Conservation (phyloP, 768 basidiomycete species). For the Trametes maxima region DNA sequence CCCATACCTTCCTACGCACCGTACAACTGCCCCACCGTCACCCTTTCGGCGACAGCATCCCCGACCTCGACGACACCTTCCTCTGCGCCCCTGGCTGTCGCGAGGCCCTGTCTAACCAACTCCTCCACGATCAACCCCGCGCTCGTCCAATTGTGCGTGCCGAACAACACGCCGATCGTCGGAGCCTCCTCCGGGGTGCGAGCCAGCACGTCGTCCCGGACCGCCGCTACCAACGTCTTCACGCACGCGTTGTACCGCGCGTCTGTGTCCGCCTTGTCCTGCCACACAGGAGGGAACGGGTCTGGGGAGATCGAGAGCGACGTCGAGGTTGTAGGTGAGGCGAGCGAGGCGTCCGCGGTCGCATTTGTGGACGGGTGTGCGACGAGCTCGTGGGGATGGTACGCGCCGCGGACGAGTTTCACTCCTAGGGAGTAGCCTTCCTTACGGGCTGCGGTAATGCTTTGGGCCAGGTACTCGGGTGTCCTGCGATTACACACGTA, state of each 20-base stretch:
- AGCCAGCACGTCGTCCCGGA: constrained; percentile 53
- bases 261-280: constrained; percentile 71
- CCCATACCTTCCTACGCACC: constrained; percentile 49
- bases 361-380: constrained; percentile 41
- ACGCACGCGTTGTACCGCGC: constrained; percentile 68
- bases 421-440: constrained; percentile 79
- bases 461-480: constrained; percentile 64
- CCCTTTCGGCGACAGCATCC: constrained; percentile 60
- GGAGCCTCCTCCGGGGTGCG: constrained; percentile 21
- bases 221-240: constrained; percentile 52
- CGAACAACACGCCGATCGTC: constrained; percentile 73
- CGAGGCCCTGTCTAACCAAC: constrained; percentile 60
- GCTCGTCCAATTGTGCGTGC: constrained; percentile 83
- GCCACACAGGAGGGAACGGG: constrained; percentile 66
- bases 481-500: constrained; percentile 46
- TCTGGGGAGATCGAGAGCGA: constrained; percentile 59
- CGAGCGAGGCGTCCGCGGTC: constrained; percentile 3
- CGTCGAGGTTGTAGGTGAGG: constrained; percentile 4
- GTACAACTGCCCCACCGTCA: constrained; percentile 81
- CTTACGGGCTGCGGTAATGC: constrained; percentile 63
- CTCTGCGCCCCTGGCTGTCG: constrained; percentile 30
- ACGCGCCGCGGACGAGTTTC: constrained; percentile 93
- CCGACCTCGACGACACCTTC: constrained; percentile 41
- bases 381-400: constrained; percentile 74
- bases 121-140: constrained; percentile 61